Percentiles rank a stretch among this genome's conserved stretches.
Conservation (phyloP, 192 early-diverging fungal species). For the Backusella tarrabulga region DNA sequence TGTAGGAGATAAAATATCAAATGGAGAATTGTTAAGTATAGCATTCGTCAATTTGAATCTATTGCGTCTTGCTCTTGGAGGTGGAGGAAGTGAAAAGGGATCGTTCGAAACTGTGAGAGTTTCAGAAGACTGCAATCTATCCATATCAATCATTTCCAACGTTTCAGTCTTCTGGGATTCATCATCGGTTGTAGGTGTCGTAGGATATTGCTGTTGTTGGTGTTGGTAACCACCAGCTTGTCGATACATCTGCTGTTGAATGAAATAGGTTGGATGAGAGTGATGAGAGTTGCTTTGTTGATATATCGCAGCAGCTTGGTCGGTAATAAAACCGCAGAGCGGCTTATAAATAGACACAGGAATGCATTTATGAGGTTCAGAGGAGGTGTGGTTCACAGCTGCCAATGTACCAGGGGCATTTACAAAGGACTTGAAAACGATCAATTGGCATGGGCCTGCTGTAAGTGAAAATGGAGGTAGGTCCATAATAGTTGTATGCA, state of each 20-base stretch:
- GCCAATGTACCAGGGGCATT: slow-evolving; percentile 16
- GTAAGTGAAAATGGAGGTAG: slow-evolving; percentile 29
- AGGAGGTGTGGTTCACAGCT: slow-evolving; percentile 22
- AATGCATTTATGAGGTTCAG: slow-evolving; percentile 19
- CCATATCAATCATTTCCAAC: slow-evolving; percentile 6
- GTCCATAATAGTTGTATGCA: slow-evolving; percentile 25
- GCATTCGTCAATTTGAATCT: slow-evolving; percentile 5
- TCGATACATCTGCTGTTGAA: slow-evolving; percentile 12
- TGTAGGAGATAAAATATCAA: neutral
- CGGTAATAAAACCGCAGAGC: slow-evolving; percentile 15
- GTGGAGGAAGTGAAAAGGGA: slow-evolving; percentile 12
- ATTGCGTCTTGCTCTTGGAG: slow-evolving; percentile 1
- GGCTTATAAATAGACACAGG: slow-evolving; percentile 18
- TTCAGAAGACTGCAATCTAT: neutral
- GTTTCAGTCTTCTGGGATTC: neutral
- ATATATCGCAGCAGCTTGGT: slow-evolving; percentile 18
- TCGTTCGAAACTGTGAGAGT: neutral
- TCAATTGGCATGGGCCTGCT: slow-evolving; percentile 22
- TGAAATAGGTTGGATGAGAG: neutral
- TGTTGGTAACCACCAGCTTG: neutral
- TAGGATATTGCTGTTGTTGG: neutral
- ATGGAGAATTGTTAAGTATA: neutral
- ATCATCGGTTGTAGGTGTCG: neutral
- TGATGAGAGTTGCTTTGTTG: neutral
- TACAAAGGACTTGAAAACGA: slow-evolving; percentile 29